Evolutionary conservation across 805 yeast genomes (phyloP).

Genomic region (Yueomyces sp.): DNA sequence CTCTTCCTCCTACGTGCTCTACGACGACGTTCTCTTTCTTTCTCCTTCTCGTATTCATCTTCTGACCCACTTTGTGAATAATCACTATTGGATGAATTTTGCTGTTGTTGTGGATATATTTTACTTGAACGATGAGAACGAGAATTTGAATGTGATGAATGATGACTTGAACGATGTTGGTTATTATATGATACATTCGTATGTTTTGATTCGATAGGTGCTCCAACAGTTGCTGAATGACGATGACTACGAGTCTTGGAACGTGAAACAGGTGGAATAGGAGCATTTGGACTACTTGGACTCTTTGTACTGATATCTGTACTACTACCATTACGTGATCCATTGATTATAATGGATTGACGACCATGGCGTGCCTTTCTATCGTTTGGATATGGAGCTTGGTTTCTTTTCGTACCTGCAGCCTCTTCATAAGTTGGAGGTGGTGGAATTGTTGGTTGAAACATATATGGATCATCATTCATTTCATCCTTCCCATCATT

Average conservation of each 20-base stretch:
- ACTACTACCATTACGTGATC: no score
- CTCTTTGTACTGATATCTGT: no score
- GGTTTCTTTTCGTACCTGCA: slow-evolving; percentile 25
- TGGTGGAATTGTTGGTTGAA: background rate
- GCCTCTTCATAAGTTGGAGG: slow-evolving; percentile 15
- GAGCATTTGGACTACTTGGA: background rate
- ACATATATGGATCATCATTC: background rate
- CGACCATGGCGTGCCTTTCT: slow-evolving; percentile 5
- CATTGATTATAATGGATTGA: background rate
- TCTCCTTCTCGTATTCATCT: slow-evolving; percentile 26
- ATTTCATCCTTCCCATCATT: slow-evolving; percentile 7
- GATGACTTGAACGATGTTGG: background rate
- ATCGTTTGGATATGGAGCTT: slow-evolving; percentile 1
- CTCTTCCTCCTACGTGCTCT: slow-evolving; percentile 25
- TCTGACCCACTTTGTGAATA: slow-evolving; percentile 3
- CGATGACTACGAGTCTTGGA: background rate
- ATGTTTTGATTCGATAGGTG: background rate
- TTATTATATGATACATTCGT: background rate
- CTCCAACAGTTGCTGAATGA: background rate
- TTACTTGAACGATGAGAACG: background rate
- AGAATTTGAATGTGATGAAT: background rate
- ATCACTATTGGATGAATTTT: no score
- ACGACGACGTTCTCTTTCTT: slow-evolving; percentile 1
- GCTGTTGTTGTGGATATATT: background rate
- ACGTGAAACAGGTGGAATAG: background rate